phyloP scores from a whole-genome alignment of 495 filamentous ascomycete genomes.

The Aspergillus sparsus region DNA sequence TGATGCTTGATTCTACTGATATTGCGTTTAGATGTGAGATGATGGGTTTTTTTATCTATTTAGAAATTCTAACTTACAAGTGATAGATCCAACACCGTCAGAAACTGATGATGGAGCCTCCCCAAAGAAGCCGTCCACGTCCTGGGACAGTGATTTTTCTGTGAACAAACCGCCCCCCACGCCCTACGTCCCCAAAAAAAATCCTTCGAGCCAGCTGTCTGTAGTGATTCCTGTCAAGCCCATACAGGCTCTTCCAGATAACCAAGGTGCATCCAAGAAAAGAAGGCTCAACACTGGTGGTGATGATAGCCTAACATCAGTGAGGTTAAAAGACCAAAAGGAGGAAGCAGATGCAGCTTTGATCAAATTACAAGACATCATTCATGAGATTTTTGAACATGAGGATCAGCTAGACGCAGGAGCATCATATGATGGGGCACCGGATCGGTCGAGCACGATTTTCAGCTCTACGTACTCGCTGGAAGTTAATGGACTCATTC shows the following conservation, averaged over 20 bases:
- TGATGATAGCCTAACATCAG: conserved; percentile 31
- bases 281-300: conserved; percentile 34
- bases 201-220: conserved; percentile 35
- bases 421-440: conserved; percentile 35
- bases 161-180: conserved; percentile 27
- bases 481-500: conserved; percentile 57
- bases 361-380: conserved; percentile 62
- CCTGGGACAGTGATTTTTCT: conserved; percentile 25
- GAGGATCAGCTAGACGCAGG: conserved; percentile 66
- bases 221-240: conserved; percentile 44
- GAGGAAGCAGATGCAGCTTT: conserved; percentile 75
- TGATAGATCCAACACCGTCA: conserved; percentile 44
- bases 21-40: conserved; percentile 56
- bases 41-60: not conserved
- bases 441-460: conserved; percentile 37
- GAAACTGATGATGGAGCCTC: conserved; percentile 27
- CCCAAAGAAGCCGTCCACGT: conserved; percentile 20
- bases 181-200: conserved; percentile 19
- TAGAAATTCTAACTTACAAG: conserved; percentile 14
- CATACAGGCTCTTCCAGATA: conserved; percentile 25
- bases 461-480: conserved; percentile 45
- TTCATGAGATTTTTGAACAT: conserved; percentile 75
- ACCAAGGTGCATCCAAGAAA: conserved; percentile 31
- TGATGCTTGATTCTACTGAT: conserved; percentile 58
- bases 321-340: conserved; percentile 64